Base-by-base conservation (phyloP, 805 yeast species). In the Metschnikowia borealis region DNA sequence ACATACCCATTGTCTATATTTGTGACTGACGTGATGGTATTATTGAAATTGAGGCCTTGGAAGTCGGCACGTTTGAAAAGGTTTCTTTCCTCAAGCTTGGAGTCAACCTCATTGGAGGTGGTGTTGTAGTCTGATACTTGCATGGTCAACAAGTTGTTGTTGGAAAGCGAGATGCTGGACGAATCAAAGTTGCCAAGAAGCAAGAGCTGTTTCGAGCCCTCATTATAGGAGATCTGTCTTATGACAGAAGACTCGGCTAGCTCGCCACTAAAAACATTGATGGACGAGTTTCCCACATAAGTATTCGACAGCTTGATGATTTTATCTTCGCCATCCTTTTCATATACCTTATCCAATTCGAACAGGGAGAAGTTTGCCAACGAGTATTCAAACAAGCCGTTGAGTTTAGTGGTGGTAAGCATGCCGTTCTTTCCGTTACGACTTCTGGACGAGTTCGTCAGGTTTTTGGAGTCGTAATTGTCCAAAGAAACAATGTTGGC, bases 301-400 rank as follows among this genome's bases (percentile, higher is more conserved):
- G 66, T 64, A 50, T 71, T 72, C 26, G 69, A 61, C 6, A 55
- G 49, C 44, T 62, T 62, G 41, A 71, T 67, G 6, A 54, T 62
- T 2, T 63, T 62, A 6, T 61, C 54, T 23, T 58, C 56, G 17
- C 52, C 55, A 4, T 36, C 48, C 17, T 47, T 48, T 32, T 55
- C 55, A 14, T 59, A 59, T 3, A 72, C 72, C 44, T 59, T 57
- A 17, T 45, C 52, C 43, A 62, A 64, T 20, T 68, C 65, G 46
- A 73, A 73, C 34, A 60, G 45, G 55, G 8, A 70, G 63, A 87
- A 89, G 63, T 90, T 90, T 2, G 79, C 66, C 35, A 83, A 68
- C 1, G 89, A 83, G 65, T 85, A 94, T 68, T 92, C 97, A 62
- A 92, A 89, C 18, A 92, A 59, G 8, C 96, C 96, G 64, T 87